A percentile compares a stretch with the other conserved stretches of the same genome.
Evolutionary conservation across 331 rosid species (phyloP).

Genomic region (Malus hybrid): DNA sequence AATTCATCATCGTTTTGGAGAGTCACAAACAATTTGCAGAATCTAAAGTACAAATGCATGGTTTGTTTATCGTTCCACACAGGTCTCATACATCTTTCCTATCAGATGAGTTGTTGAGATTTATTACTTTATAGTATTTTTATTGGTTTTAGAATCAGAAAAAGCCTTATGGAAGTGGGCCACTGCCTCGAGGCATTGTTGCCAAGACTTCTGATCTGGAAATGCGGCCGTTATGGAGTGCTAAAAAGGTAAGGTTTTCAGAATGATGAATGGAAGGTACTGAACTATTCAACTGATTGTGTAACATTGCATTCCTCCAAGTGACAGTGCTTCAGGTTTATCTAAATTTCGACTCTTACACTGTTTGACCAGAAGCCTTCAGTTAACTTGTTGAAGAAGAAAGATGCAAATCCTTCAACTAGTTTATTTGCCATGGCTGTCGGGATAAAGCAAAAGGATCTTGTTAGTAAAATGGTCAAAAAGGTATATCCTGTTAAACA

Average conservation of each 20-base stretch:
- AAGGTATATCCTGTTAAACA: slow-evolving; percentile 40
- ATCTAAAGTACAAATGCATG: slow-evolving; percentile 43
- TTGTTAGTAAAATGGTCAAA: slow-evolving; percentile 68
- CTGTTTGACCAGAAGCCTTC: slow-evolving; percentile 28
- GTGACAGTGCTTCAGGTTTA: background rate
- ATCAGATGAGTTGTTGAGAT: background rate
- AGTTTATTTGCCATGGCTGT: slow-evolving; percentile 63
- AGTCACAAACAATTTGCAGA: slow-evolving; percentile 14
- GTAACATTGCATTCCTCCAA: background rate
- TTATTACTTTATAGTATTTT: slow-evolving; percentile 25
- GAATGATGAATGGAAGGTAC: slow-evolving; percentile 13
- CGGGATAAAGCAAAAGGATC: slow-evolving; percentile 70
- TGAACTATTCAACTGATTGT: background rate
- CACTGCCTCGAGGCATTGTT: slow-evolving; percentile 70
- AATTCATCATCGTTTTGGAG: slow-evolving; percentile 32
- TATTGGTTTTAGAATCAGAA: slow-evolving; percentile 47
- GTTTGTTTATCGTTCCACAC: slow-evolving; percentile 30
- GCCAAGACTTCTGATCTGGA: slow-evolving; percentile 53
- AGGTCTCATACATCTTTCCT: background rate
- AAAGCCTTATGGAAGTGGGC: slow-evolving; percentile 69
- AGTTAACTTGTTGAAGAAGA: slow-evolving; percentile 39
- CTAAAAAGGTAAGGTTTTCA: slow-evolving; percentile 19
- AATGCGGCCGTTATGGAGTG: slow-evolving; percentile 58
- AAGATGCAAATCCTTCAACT: slow-evolving; percentile 21
- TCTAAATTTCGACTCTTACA: background rate